Evolutionary conservation across 495 filamentous ascomycete genomes (phyloP), one percentile per base, ranked within the genome.

Genomic region (Podospora anserina): DNA sequence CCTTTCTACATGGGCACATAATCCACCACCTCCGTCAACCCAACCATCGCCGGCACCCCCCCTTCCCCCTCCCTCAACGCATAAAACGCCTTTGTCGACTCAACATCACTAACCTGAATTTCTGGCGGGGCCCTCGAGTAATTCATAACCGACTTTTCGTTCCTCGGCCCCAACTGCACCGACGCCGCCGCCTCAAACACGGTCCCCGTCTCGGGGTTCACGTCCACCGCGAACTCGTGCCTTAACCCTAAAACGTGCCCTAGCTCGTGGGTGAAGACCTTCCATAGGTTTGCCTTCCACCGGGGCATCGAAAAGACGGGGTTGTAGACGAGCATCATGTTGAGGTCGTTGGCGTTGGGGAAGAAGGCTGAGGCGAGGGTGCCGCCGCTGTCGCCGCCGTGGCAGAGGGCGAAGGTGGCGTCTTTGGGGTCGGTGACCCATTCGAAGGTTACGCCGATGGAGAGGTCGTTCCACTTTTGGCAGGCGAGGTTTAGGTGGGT

Each of bases 231-330:
- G 20, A 59, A 59, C 26, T 59, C 56, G 3, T 59, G 56, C 56
- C 56, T 59, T 18, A 59, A 13, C 56, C 56, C 56, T 18, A 59
- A 59, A 20, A 59, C n/a, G 18, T 59, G 56, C 0, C 56, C 56
- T 18, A 59, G 18, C 56, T 59, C 56, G 18, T 59, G 56, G 9
- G 56, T 59, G 56, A 59, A 59, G 9, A 59, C 56, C 56, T 59
- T 59, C 56, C 56, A 59, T 4, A 59, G n/a, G 56, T 20, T 20
- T 3, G 56, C 56, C 56, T 59, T 59, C 56, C 56, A 59, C 9
- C 26, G 4, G 19, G 56, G 56, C 56, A n/a, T 59, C 1, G 56
- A 20, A 20, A 59, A 59, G 26, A 18, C 56, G 5, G 56, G 19
- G 56, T 27, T 59, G 26, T 59, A 59, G 9, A 59, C 56, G 18